Conservation (phyloP, 371 early-diverging fungal genomes). For the Saksenaea vasiformis region DNA sequence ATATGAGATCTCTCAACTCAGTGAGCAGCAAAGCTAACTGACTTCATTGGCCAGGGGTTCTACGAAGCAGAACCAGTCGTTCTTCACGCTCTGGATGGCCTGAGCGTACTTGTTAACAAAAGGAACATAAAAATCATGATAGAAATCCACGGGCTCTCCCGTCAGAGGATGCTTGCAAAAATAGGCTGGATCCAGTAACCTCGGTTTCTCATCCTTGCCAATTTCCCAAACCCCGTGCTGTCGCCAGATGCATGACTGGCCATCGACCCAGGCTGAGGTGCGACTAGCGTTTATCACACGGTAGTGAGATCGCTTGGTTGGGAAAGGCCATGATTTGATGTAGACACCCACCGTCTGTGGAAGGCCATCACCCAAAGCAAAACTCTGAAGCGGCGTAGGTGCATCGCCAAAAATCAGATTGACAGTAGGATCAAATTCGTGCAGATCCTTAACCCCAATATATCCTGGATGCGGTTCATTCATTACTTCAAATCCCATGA, state of each 20-base stretch:
- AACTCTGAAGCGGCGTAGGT: slow-evolving; percentile 72
- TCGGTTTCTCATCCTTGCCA: slow-evolving; percentile 53
- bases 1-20: not conserved
- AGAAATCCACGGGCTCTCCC: slow-evolving; percentile 56
- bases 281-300: slow-evolving; percentile 57
- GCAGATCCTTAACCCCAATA: slow-evolving; percentile 63
- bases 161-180: slow-evolving; percentile 69
- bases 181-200: slow-evolving; percentile 57
- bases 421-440: slow-evolving; percentile 63
- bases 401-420: slow-evolving; percentile 69
- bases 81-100: slow-evolving; percentile 60
- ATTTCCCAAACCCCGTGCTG: slow-evolving; percentile 79
- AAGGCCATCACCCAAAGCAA: slow-evolving; percentile 70
- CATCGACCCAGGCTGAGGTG: slow-evolving; percentile 63
- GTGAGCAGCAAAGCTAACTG: not conserved
- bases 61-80: slow-evolving; percentile 64
- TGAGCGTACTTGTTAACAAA: slow-evolving; percentile 62
- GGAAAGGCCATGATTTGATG: slow-evolving; percentile 76
- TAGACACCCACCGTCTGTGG: slow-evolving; percentile 68
- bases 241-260: slow-evolving; percentile 70
- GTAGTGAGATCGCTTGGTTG: slow-evolving; percentile 59
- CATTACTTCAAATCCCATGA: slow-evolving; percentile 79
- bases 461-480: slow-evolving; percentile 86
- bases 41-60: slow-evolving; percentile 80
- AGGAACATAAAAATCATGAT: slow-evolving; percentile 68